A percentile compares a stretch with the other conserved stretches of the same genome.
These are phyloP conservation scores for Pleodorina starrii DNA, from an alignment of 139 green algal species.

Conservation along the genomic window DNA sequence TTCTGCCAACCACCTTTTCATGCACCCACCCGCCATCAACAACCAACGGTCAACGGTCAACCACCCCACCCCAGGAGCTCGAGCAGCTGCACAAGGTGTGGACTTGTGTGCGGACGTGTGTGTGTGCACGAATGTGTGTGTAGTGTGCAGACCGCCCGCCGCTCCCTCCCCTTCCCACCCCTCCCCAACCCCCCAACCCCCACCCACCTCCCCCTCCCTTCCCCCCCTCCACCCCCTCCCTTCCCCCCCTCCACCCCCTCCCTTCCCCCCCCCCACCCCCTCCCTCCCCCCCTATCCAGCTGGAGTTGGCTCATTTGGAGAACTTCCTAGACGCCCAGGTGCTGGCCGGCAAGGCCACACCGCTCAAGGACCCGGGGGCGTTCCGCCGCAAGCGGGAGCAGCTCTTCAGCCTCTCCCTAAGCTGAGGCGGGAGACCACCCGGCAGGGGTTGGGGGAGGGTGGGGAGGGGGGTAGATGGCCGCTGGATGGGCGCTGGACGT, in stretches of 20 bases:
- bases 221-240: not conserved
- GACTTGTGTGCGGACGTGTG: too few relatives aligned
- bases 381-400: slow-evolving; percentile 59
- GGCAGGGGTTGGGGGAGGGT: too few relatives aligned
- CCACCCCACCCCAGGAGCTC: slow-evolving; percentile 52
- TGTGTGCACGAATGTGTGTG: too few relatives aligned
- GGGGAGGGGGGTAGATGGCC: too few relatives aligned
- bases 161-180: not conserved
- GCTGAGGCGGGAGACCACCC: not conserved
- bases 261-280: not conserved
- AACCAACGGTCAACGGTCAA: not conserved
- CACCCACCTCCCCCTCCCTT: not conserved
- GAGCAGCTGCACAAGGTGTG: slow-evolving; percentile 69
- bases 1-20: too few relatives aligned
- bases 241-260: not conserved
- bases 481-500: too few relatives aligned
- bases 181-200: too few relatives aligned
- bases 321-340: slow-evolving; percentile 73
- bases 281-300: not conserved
- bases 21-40: too few relatives aligned
- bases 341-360: slow-evolving; percentile 66
- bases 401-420: slow-evolving; percentile 51
- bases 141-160: too few relatives aligned
- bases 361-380: slow-evolving; percentile 49
- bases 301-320: slow-evolving; percentile 66